Evolutionary conservation across 345 rosid genomes (phyloP), one percentile per base, ranked within the genome.

Genomic region (Cardiospermum halicacabum): DNA sequence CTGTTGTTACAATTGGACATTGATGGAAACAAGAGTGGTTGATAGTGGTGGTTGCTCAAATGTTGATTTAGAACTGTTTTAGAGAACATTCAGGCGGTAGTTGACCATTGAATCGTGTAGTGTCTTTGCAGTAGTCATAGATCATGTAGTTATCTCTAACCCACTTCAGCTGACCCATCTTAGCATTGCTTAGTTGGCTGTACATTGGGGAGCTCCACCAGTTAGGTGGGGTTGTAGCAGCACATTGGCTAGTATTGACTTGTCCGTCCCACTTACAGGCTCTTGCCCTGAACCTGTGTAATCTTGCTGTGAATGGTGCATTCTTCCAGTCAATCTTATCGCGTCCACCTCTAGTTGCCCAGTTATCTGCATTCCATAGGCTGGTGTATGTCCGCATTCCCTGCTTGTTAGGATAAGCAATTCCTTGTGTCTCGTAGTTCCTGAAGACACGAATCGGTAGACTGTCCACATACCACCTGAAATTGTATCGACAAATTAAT

Each of bases 301-400:
- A 77, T 62, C 71, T 74, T 53, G 86, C 88, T 21, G 60, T 66
- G 68, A 89, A 86, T 5, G 93, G 91, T 60, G 86, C 78, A 2
- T 6, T 62, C 5, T 60, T 78, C 89, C 90, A 85, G 72, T 88
- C 80, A 15, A 75, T 86, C 73, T 88, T 88, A 58, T 53, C 80
- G 6, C 70, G 78, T 11, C 98, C 93, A 32, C 93, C 96, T 80
- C 81, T 75, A 12, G 93, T 92, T 9, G 92, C 91, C 89, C 91
- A 83, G 62, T 79, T 64, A 60, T 87, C 96, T 13, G 88, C 98
- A 71, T 80, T 77, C 92, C 95, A 87, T 72, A 92, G 51, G 76
- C 86, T 87, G 16, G 89, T 32, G 67, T 82, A 75, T 45, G 77
- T 81, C 65, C 79, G 72, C 96, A 85, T 87, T 28, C 86, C 95